A percentile compares a stretch with the other conserved stretches of the same genome.
phyloP scores from a whole-genome alignment of 148 eudicot species.

The Silene uniflora region DNA sequence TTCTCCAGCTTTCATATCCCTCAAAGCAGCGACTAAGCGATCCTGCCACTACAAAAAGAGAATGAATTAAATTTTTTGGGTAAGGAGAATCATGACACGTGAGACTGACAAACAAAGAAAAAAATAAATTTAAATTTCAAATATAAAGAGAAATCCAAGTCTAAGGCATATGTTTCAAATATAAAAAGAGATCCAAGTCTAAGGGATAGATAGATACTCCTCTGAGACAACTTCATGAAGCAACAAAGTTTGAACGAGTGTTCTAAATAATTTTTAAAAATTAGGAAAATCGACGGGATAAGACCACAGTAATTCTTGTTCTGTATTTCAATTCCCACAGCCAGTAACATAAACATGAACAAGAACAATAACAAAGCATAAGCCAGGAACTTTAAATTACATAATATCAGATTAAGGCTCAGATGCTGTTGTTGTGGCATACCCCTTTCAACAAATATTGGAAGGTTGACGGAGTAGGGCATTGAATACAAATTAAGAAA shows the following conservation, averaged over 20 bases:
- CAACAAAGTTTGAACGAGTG: not conserved
- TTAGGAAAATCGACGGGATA: too few relatives aligned
- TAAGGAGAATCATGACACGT: too few relatives aligned
- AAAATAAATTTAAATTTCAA: too few relatives aligned
- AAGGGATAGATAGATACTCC: not conserved
- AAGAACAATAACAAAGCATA: not conserved
- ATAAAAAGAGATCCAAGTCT: not conserved
- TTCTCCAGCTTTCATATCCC: slow-evolving; percentile 65
- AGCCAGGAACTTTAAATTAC: not conserved
- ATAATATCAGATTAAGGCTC: not conserved
- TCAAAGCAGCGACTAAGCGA: slow-evolving; percentile 74
- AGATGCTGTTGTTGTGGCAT: too few relatives aligned
- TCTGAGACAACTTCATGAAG: not conserved
- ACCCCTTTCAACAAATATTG: not conserved
- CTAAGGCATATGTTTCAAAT: not conserved
- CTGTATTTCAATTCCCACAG: too few relatives aligned
- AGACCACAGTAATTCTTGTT: too few relatives aligned
- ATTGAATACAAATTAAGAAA: too few relatives aligned
- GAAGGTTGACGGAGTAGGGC: too few relatives aligned
- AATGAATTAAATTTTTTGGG: too few relatives aligned
- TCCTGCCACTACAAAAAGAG: slow-evolving; percentile 68
- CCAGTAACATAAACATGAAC: too few relatives aligned
- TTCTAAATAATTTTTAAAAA: too few relatives aligned
- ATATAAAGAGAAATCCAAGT: not conserved
- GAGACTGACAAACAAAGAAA: too few relatives aligned